Base-by-base conservation (phyloP, 768 basidiomycete genomes). In the Sarcomyxa edulis region DNA sequence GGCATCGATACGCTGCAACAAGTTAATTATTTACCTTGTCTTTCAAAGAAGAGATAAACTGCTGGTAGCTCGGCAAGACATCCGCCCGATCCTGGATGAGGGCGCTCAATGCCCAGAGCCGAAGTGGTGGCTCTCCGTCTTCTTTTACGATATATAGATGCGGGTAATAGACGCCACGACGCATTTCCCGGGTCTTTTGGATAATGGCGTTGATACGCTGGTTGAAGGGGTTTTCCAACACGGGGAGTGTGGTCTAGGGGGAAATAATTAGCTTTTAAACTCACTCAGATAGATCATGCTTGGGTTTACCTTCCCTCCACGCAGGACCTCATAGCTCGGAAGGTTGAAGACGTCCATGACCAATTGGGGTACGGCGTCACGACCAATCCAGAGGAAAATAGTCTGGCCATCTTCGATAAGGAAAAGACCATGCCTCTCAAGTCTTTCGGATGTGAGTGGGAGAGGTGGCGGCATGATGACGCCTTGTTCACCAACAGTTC, bases 311-410 rank as follows among this genome's bases (percentile, higher is more conserved):
- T 99, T 99, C 49, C 96, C 96, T 33, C 91, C 91, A 36, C 87
- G 85, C 37, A 99, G 66, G 11, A 84, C 84, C 28, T 90, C 88
- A 54, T 97, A 97, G 48, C 63, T 82, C 1, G 87, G 83, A 24
- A 97, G 70, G 53, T 89, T 81, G 62, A 99, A 98, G 12, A 97
- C 94, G 53, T 99, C 96, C 71, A 83, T 71, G 44, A 98, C 67
- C 32, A 98, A 77, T 54, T 94, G 87, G 7, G 94, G 90, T n/a
- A 98, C 92, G 6, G 96, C 92, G 57, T 98, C 95, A 21, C 93
- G 81, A n/a, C 96, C 96, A 35, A 99, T 79, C 85, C 91, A 98
- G 33, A 98, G 71, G 80, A 99, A 98, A 54, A 99, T 89, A 15
- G 88, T 94, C 61, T 98, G 96, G 1, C 88, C 89, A 58, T 98